Conservation (phyloP, 768 basidiomycete genomes). For the Boletus rex-veris region DNA sequence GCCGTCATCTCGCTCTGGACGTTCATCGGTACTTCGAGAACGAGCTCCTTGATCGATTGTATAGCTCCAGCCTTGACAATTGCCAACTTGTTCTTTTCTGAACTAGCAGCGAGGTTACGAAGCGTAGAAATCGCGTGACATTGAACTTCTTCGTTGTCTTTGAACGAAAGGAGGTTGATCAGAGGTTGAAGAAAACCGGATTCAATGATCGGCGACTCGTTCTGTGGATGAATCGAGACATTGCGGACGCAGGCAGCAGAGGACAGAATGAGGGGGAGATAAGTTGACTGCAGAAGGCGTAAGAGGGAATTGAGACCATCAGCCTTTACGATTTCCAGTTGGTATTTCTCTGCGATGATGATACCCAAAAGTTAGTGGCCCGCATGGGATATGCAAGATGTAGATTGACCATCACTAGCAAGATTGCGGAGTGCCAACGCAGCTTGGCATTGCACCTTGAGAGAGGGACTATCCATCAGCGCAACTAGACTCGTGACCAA, state of each 20-base stretch:
- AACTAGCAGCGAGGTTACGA: constrained; percentile 93
- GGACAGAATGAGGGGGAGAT: constrained; percentile 95
- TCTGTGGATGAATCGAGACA: constrained; percentile 96
- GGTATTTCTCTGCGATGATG: constrained; percentile 80
- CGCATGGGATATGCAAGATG: constrained; percentile 13
- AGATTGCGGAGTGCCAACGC: constrained; percentile 94
- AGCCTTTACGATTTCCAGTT: constrained; percentile 95
- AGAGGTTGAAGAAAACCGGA: constrained; percentile 95
- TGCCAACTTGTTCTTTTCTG: constrained; percentile 96
- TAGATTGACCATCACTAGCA: constrained; percentile 80
- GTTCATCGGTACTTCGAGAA: constrained; percentile 90
- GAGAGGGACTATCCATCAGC: constrained; percentile 94
- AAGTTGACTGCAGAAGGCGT: constrained; percentile 92
- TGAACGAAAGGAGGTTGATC: constrained; percentile 94
- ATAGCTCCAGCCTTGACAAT: constrained; percentile 98
- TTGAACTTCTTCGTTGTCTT: constrained; percentile 99
- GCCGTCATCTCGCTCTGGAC: constrained; percentile 99
- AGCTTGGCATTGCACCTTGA: constrained; percentile 99
- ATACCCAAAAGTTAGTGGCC: constrained; percentile 2
- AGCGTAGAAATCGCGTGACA: constrained; percentile 98
- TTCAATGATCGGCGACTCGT: constrained; percentile 99
- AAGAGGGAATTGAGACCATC: constrained; percentile 90
- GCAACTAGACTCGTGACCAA: constrained; percentile 89
- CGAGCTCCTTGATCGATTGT: constrained; percentile 93
- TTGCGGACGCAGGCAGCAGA: constrained; percentile 98